Evolutionary conservation across 306 rosid species (phyloP), one percentile per base, ranked within the genome.

Genomic region (Begonia fuchsioides): DNA sequence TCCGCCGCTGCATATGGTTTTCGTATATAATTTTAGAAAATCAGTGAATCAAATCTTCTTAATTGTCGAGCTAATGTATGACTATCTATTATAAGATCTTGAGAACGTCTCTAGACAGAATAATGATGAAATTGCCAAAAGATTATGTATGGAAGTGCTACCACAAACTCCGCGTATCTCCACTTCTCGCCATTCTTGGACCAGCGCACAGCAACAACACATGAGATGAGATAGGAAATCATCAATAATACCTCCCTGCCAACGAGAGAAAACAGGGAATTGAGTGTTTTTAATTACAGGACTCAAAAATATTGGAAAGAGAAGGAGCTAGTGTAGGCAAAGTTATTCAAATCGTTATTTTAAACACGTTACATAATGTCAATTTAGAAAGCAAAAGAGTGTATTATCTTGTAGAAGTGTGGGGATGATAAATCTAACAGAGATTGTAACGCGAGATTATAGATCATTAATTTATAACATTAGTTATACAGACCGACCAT

Each of bases 171-270:
- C 95, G n/a, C 95, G 98, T 58, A 85, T 77, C 76, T 90, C 83
- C n/a, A 90, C 87, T 79, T 90, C 98, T 64, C 98, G 82, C 93
- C 87, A 90, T 75, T 90, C 98, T 90, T 90, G 98, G 64, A 85
- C 94, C 49, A 90, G 98, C 46, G 98, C 98, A 59, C 98, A 85
- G 65, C 94, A 90, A 82, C 94, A 90, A 54, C 98, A 90, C 95
- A 90, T 72, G 47, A 90, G 72, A 72, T 90, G 98, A 13, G 98
- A 85, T 47, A 82, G 93, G 64, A 90, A 90, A 66, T 90, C 98
- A 59, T 90, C 98, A 56, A 90, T 12, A 53, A 63, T 70, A 44
- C 96, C 95, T 18, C 98, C 98, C 96, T 85, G 66, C 45, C 59
- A 69, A 54, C 40, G 59, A 55, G 51, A 47, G 26, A 13, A 14